Evolutionary conservation across 495 filamentous ascomycete species (phyloP), one percentile per base, ranked within the genome.

Genomic region (Penicillium waksmanii): DNA sequence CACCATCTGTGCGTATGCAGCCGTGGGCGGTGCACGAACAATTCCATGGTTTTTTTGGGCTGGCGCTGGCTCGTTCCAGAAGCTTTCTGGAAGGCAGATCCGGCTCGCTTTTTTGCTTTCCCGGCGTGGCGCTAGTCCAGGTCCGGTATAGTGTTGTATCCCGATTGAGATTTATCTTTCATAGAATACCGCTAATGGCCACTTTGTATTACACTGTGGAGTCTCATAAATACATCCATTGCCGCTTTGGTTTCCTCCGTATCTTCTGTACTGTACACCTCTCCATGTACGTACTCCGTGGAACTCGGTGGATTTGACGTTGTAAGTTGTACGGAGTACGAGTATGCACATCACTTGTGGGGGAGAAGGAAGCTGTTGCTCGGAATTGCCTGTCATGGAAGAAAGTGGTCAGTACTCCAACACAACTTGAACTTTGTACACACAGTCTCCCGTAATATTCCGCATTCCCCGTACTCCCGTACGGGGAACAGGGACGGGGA

Each of bases 21-120:
- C 40, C 38, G 25, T 44, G 47, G 38, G 38, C 33, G 50, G 31
- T 15, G 52, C 21, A 15, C 31, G 48, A 40, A 52, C 46, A 52
- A 63, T 53, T 56, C 56, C 61, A 59, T 55, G 61, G 48, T 64
- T 34, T 52, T 60, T 54, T 34, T 35, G 15, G 18, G 56, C 43
- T 53, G 15, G 35, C 23, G n/a, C 36, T 19, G 48, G 42, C 42
- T 48, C n/a, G 23, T 65, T 65, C 61, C 61, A 51, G 67, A 69
- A 69, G 53, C 21, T 48, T 69, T 69, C 66, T 69, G 66, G 66
- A 70, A 70, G 65, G 57, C 19, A 23, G 65, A 52, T 67, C 65
- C 62, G 67, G 59, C n/a, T n/a, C n/a, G n/a, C n/a, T n/a, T 52
- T 55, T 50, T n/a, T 10, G 15, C 36, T 36, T 11, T 42, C 38